Percentiles rank a stretch among this genome's conserved stretches.
Conservation (phyloP, 2,329 filamentous ascomycete species). For the Colletotrichum tropicale region DNA sequence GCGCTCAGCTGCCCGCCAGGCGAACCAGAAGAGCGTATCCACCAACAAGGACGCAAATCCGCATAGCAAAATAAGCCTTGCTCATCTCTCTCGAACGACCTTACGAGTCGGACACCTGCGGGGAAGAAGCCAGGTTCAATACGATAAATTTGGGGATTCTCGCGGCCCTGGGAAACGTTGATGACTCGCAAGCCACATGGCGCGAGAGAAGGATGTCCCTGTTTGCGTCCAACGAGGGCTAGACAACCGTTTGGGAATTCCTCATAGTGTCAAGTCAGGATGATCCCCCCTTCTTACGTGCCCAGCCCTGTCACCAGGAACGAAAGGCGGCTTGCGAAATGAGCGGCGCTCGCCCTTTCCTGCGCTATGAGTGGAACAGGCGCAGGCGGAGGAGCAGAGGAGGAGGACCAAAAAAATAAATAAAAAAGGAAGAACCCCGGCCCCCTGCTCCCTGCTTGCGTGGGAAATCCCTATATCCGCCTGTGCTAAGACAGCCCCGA, state of each 20-base stretch:
- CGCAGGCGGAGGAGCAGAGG: background rate
- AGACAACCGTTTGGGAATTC: background rate
- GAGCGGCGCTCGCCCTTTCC: background rate
- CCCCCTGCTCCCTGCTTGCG: background rate
- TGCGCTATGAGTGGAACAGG: background rate
- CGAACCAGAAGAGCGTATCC: background rate
- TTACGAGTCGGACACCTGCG: background rate
- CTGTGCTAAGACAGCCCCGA: background rate
- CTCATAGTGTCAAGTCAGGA: background rate
- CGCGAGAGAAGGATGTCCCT: background rate
- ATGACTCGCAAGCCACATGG: slow-evolving; percentile 21
- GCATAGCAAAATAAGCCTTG: background rate
- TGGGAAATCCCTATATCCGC: background rate
- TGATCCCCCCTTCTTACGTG: background rate
- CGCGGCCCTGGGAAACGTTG: background rate
- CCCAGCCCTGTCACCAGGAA: slow-evolving; percentile 11
- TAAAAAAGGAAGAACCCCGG: background rate
- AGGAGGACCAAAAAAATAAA: background rate
- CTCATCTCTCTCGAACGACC: background rate
- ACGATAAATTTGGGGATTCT: background rate
- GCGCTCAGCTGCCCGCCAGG: background rate
- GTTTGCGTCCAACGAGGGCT: background rate
- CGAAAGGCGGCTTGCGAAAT: background rate
- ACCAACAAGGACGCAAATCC: background rate
- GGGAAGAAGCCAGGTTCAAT: background rate